These are phyloP conservation scores for Tricholoma bakamatsutake DNA, from an alignment of 768 basidiomycete genomes.

Conservation along the genomic window DNA sequence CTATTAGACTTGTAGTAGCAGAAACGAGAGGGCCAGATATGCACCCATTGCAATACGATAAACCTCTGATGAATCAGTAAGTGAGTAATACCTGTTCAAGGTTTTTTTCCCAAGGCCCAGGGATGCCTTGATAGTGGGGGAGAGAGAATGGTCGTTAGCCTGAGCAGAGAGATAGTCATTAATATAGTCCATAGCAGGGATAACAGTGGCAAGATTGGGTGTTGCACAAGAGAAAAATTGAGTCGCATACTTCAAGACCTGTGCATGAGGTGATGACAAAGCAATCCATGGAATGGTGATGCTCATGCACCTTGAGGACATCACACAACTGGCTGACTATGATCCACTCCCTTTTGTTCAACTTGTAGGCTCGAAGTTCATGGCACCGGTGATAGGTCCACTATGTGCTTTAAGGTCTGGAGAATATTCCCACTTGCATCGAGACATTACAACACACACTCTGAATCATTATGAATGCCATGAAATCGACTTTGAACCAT, in stretches of 20 bases:
- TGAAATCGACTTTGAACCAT: no score
- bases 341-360: conserved; percentile 1
- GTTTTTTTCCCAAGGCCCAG: conserved; percentile 18
- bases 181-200: conserved; percentile 32
- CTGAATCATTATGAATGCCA: no score
- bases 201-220: conserved; percentile 24
- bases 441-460: no score
- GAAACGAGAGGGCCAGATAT: no score
- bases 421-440: no score
- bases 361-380: background rate
- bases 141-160: conserved; percentile 2
- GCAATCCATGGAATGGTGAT: no score
- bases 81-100: conserved; percentile 24
- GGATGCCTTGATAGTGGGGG: conserved; percentile 14
- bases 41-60: background rate
- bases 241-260: conserved; percentile 29
- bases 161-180: conserved; percentile 13
- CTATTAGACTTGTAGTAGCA: no score
- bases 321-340: background rate
- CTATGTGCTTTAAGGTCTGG: no score
- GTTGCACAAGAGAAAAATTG: conserved; percentile 22
- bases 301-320: no score
- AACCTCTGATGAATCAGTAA: conserved; percentile 12
- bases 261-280: background rate
- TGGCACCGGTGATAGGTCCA: no score